A percentile compares a stretch with the other conserved stretches of the same genome.
Evolutionary conservation across 441 rosid species (phyloP).

Genomic region (Sinapis alba): DNA sequence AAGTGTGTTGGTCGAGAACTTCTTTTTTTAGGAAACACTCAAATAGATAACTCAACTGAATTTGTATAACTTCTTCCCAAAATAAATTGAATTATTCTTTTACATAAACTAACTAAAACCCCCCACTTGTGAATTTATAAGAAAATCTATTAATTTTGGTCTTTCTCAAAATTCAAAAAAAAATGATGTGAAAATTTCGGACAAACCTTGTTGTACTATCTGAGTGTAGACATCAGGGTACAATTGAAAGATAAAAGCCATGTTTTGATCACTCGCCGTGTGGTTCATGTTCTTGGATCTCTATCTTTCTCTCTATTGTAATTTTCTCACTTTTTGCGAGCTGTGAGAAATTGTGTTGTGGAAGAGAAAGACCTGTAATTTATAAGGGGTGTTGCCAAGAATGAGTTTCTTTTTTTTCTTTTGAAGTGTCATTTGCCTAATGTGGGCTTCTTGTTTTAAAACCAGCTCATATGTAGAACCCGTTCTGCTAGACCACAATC

Average conservation of each 20-base stretch:
- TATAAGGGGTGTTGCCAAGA: conserved; percentile 24
- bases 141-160: not conserved
- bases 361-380: conserved; percentile 33
- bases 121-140: not conserved
- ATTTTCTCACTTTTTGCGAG: conserved; percentile 37
- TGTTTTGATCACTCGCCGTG: conserved; percentile 45
- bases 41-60: conserved; percentile 9
- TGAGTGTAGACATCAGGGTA: conserved; percentile 47
- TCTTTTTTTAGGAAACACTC: conserved; percentile 4
- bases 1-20: conserved; percentile 17
- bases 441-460: too few relatives aligned
- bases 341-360: conserved; percentile 46
- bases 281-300: conserved; percentile 38
- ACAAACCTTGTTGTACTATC: conserved; percentile 60
- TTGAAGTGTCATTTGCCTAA: too few relatives aligned
- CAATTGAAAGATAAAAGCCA: conserved; percentile 56
- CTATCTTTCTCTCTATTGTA: not conserved
- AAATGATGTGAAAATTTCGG: not conserved
- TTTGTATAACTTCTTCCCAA: conserved; percentile 8
- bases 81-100: not conserved
- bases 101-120: not conserved
- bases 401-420: too few relatives aligned
- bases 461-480: too few relatives aligned
- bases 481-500: too few relatives aligned
- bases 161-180: not conserved